Evolutionary conservation across 23 red algal genomes (phyloP), one percentile per base, ranked within the genome.

Genomic region (Gracilaria gracilis): DNA sequence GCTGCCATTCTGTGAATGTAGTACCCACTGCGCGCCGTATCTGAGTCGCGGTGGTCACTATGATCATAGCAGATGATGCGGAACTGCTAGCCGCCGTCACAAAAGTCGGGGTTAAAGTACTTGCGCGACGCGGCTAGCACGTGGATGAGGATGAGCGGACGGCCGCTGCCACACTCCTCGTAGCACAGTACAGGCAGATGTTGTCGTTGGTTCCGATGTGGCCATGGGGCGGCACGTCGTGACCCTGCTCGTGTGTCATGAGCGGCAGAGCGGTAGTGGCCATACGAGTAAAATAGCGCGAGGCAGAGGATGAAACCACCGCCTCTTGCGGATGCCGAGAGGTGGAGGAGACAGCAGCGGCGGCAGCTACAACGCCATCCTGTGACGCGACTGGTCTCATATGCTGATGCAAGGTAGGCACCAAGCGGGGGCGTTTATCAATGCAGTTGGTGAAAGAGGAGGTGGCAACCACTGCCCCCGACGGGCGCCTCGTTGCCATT

Each of bases 81-180:
- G 42, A 84, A 92, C 38, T 38, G 48, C 21, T 59, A 42, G 37
- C 54, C 48, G 4, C 76, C 49, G 27, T 75, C 78, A 9, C 61
- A 16, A 53, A 92, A 92, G 78, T 82, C 76, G 61, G 74, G 16
- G 15, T 80, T 53, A 55, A 92, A 92, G 64, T 67, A 92, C 66
- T 84, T 82, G 80, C 74, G 61, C 40, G 88, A 83, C 35, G 73
- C 88, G 33, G 88, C 57, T n/a, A 80, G 79, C 51, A 28, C 88
- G 79, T 92, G 88, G 49, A 92, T 73, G 28, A 92, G 67, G 38
- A 92, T 89, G 21, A 89, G 57, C 3, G 86, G 86, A 33, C 64
- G 86, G 13, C 86, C 86, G 54, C 29, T 67, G 74, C 86, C 86
- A 7, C 31, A 64, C 24, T 78, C 70, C 72, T 89, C 86, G 61